A percentile compares a stretch with the other conserved stretches of the same genome.
These are phyloP conservation scores for Alternaria ventricosa DNA, from an alignment of 2,329 filamentous ascomycete genomes.

Conservation along the genomic window DNA sequence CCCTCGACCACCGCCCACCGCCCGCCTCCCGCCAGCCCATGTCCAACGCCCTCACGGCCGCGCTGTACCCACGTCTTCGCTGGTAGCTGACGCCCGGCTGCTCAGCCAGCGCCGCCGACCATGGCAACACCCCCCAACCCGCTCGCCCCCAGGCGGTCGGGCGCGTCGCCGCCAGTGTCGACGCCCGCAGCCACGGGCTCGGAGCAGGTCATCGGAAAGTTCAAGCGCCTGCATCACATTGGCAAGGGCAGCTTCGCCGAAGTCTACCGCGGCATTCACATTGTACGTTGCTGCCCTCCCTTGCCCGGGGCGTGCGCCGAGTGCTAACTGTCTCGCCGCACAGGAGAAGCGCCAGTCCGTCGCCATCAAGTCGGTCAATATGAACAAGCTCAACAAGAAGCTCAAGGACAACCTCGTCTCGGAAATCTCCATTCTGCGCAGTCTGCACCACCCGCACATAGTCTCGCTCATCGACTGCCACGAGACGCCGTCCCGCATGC, in stretches of 20 bases:
- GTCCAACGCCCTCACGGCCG: conserved; percentile 47
- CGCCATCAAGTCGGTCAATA: conserved; percentile 95
- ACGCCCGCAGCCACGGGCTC: conserved; percentile 31
- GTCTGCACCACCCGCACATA: conserved; percentile 93
- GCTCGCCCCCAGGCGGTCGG: conserved; percentile 46
- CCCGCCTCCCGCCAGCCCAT: conserved; percentile 35
- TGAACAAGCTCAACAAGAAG: conserved; percentile 90
- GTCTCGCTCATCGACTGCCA: conserved; percentile 94
- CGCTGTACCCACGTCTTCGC: conserved; percentile 47
- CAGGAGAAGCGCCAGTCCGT: conserved; percentile 82
- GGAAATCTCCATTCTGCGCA: conserved; percentile 95
- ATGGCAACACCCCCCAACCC: conserved; percentile 44
- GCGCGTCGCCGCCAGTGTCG: conserved; percentile 41
- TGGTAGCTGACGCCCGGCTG: conserved; percentile 45
- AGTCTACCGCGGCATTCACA: conserved; percentile 86
- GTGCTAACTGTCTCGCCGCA: conserved; percentile 17
- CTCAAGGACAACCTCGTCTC: conserved; percentile 94
- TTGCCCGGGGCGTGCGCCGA: not conserved
- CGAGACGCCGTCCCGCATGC: conserved; percentile 86
- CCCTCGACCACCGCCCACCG: conserved; percentile 3
- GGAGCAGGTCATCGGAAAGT: conserved; percentile 69
- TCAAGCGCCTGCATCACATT: conserved; percentile 85
- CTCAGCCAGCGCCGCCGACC: conserved; percentile 39
- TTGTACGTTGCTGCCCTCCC: conserved; percentile 59
- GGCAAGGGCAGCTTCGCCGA: conserved; percentile 98